Evolutionary conservation across 495 filamentous ascomycete species (phyloP).

Genomic region (Annulohypoxylon moriforme): DNA sequence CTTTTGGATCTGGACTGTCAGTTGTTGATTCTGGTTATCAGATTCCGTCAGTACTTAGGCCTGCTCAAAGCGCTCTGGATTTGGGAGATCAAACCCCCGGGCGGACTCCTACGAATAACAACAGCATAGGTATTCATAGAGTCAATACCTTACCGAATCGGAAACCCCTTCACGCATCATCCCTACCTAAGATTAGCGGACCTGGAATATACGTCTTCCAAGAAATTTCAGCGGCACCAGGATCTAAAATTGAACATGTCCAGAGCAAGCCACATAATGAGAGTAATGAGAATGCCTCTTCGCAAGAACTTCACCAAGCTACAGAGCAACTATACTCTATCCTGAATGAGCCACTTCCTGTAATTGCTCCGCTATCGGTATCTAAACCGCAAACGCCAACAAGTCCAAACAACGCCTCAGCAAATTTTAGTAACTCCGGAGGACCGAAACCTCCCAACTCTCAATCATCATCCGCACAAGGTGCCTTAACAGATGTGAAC

Average conservation of each 20-base stretch:
- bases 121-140: conserved; percentile 26
- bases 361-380: conserved; percentile 26
- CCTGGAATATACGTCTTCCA: conserved; percentile 40
- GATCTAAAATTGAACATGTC: conserved; percentile 2
- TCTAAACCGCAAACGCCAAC: conserved; percentile 33
- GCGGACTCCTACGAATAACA: conserved; percentile 6
- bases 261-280: conserved; percentile 9
- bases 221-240: conserved; percentile 20
- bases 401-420: conserved; percentile 14
- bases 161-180: conserved; percentile 9
- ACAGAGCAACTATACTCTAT: conserved; percentile 13
- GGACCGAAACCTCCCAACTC: conserved; percentile 6
- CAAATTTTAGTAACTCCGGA: not conserved
- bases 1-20: conserved; percentile 3
- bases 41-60: conserved; percentile 52
- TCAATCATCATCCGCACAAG: conserved; percentile 11
- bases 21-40: conserved; percentile 16
- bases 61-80: conserved; percentile 37
- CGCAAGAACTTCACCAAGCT: conserved; percentile 6
- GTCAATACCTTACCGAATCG: conserved; percentile 39
- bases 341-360: conserved; percentile 17
- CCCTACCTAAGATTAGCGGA: conserved; percentile 26
- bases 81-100: not conserved
- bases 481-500: too few species aligned
- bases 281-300: not conserved